These are phyloP conservation scores for Debaryomyces castellii DNA, from an alignment of 805 yeast genomes.

Conservation along the genomic window DNA sequence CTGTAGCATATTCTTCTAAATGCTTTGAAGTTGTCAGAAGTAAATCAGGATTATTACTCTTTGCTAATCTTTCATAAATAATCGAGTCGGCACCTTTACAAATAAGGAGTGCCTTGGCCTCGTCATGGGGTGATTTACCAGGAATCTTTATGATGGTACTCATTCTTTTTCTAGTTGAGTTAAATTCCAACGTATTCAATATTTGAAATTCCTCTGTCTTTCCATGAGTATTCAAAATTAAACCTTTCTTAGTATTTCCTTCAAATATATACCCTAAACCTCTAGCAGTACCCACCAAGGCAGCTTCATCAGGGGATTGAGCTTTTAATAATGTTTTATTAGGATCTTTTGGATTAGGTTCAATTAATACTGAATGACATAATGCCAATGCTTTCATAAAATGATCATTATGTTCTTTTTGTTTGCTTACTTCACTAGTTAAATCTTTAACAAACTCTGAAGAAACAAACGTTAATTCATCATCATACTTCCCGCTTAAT, in stretches of 20 bases:
- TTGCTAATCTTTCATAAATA: conserved; percentile 63
- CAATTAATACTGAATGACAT: conserved; percentile 77
- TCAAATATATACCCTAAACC: conserved; percentile 70
- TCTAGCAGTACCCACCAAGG: conserved; percentile 78
- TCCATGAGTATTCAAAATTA: conserved; percentile 69
- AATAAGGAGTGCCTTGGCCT: conserved; percentile 57
- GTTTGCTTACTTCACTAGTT: conserved; percentile 51
- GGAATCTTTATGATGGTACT: conserved; percentile 77
- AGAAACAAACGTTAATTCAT: conserved; percentile 70
- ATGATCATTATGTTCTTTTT: conserved; percentile 62
- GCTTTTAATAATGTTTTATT: conserved; percentile 61
- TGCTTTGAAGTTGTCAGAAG: conserved; percentile 68
- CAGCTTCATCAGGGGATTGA: conserved; percentile 87
- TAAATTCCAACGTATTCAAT: conserved; percentile 71
- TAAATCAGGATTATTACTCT: conserved; percentile 46
- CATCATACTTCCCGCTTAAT: conserved; percentile 42
- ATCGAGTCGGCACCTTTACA: conserved; percentile 88
- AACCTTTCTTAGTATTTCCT: conserved; percentile 66
- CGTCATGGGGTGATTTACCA: conserved; percentile 41
- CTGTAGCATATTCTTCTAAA: conserved; percentile 76
- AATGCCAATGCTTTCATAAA: conserved; percentile 75
- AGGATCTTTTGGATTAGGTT: conserved; percentile 61
- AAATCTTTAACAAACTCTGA: conserved; percentile 64
- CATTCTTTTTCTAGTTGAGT: conserved; percentile 86
- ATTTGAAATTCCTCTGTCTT: conserved; percentile 68